Base-by-base conservation (phyloP, 2,329 filamentous ascomycete genomes). In the Zasmidium citrigriseum region DNA sequence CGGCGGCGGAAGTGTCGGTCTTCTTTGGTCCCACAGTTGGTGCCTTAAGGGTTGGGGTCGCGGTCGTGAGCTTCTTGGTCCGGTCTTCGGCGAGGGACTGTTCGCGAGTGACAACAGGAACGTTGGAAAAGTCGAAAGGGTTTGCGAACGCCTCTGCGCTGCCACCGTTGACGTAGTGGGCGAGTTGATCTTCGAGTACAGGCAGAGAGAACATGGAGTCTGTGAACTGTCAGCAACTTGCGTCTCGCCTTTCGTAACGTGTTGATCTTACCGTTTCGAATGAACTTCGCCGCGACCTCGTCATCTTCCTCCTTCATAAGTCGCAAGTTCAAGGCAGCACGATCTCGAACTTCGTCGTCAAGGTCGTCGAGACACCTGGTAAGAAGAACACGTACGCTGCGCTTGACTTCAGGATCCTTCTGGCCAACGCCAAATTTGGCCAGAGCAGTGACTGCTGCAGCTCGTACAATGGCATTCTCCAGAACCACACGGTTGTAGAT, bases 401-500 rank as follows among this genome's bases (percentile, higher is more conserved):
- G 88, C 86, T 98, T 98, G 70, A 99, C 91, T 75, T 99, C 95
- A 0, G 90, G 88, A 71, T 98, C 95, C 78, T 96, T 93, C 76
- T 98, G 95, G 29, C 91, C 93, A 58, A 98, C 93, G 68, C 95
- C 95, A 72, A 99, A 99, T 77, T 98, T 99, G 69, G 93, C 91
- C 62, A 99, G 79, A 2, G 95, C 95, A 22, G 95, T 98, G 22
- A 98, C 96, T 53, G 95, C 95, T 10, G 95, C 93, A 50, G 95
- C 95, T 67, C 95, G 86, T 20, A 99, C 93, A 63, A 97, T 92
- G 44, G 95, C 92, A 73, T 99, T 99, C 77, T 99, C 95, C 53
- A 99, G 80, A 16, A 99, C 95, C 21, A 99, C 93, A 59, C 95
- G 87, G 80, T 99, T 99, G 82, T 99, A 99, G 72, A 99, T 99